Percentiles rank a stretch among this genome's conserved stretches.
Evolutionary conservation across 805 yeast species (phyloP).

Genomic region (Torulaspora indica): DNA sequence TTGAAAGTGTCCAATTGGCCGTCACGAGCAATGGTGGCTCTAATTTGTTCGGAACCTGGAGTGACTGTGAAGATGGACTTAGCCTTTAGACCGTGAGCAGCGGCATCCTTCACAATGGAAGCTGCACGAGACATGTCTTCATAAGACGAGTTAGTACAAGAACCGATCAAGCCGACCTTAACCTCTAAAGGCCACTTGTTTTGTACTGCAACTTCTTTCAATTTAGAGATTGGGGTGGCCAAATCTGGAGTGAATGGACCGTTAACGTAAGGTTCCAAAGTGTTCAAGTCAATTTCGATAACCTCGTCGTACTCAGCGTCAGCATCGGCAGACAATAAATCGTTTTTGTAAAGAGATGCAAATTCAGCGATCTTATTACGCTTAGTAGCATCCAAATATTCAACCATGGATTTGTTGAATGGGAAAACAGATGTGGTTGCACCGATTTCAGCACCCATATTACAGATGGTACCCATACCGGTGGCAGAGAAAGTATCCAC

Average conservation of each 20-base stretch:
- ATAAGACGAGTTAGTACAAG: slow-evolving; percentile 97
- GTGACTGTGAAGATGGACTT: slow-evolving; percentile 90
- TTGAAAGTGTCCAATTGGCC: slow-evolving; percentile 85
- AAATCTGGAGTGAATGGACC: slow-evolving; percentile 99
- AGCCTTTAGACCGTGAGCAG: slow-evolving; percentile 82
- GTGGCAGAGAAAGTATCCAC: slow-evolving; percentile 89
- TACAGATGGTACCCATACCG: slow-evolving; percentile 99
- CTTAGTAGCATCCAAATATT: slow-evolving; percentile 80
- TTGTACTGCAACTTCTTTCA: slow-evolving; percentile 75
- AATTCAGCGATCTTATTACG: slow-evolving; percentile 81
- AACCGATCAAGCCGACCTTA: slow-evolving; percentile 93
- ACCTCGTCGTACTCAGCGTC: slow-evolving; percentile 93
- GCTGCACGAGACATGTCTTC: slow-evolving; percentile 98
- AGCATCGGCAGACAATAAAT: slow-evolving; percentile 76
- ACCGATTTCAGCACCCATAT: slow-evolving; percentile 99
- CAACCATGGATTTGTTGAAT: slow-evolving; percentile 83
- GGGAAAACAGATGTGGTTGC: slow-evolving; percentile 98
- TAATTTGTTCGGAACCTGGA: slow-evolving; percentile 97
- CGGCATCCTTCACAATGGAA: slow-evolving; percentile 87
- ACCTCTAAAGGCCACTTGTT: slow-evolving; percentile 92
- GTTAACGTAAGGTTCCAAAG: slow-evolving; percentile 91
- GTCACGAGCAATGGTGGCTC: slow-evolving; percentile 97
- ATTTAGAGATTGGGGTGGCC: slow-evolving; percentile 87
- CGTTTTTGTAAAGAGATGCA: slow-evolving; percentile 65
- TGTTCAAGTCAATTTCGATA: slow-evolving; percentile 81